These are phyloP conservation scores for Candida xiaguanensis DNA, from an alignment of 805 yeast genomes.

Conservation along the genomic window DNA sequence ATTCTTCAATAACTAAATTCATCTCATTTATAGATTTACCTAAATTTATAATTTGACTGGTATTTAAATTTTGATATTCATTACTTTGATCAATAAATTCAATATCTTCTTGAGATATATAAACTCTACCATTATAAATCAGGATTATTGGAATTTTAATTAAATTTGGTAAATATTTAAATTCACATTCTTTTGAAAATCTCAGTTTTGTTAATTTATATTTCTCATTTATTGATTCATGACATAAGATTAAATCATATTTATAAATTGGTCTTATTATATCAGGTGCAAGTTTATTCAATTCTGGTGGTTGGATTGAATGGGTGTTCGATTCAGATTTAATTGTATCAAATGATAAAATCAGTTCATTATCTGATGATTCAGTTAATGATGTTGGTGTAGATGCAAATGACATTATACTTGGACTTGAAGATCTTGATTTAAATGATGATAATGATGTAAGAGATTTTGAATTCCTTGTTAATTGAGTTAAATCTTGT, in stretches of 20 bases:
- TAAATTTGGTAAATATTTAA: constrained; percentile 17
- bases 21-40: constrained; percentile 55
- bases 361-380: constrained; percentile 26
- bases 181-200: background rate
- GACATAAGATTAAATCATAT: constrained; percentile 44
- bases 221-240: constrained; percentile 36
- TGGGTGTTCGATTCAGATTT: constrained; percentile 1
- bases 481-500: constrained; percentile 2
- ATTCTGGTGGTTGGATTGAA: constrained; percentile 28
- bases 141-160: constrained; percentile 27
- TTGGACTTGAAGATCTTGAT: constrained; percentile 35
- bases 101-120: constrained; percentile 28
- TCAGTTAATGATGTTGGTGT: constrained; percentile 36
- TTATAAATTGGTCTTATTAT: constrained; percentile 43
- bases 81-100: constrained; percentile 6
- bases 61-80: background rate
- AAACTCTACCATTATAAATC: constrained; percentile 23
- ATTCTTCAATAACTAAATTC: constrained; percentile 44
- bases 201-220: constrained; percentile 12
- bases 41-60: constrained; percentile 24
- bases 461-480: constrained; percentile 30
- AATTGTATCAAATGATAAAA: constrained; percentile 8
- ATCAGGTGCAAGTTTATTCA: constrained; percentile 42
- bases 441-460: constrained; percentile 33
- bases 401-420: constrained; percentile 34